Evolutionary conservation across 805 yeast genomes (phyloP).

Genomic region (Candida lessepsii): DNA sequence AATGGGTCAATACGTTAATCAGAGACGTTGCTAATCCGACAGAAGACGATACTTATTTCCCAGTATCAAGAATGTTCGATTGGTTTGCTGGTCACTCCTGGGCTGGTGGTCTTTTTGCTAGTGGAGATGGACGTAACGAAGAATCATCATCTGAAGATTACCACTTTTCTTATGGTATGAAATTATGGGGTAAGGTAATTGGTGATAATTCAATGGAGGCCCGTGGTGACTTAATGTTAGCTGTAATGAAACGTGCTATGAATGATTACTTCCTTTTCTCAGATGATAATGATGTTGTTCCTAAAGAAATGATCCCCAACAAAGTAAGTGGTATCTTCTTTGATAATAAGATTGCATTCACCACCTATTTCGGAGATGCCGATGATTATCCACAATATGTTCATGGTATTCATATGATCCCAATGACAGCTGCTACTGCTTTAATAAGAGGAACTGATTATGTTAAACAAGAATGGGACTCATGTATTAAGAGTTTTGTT

Average conservation of each 20-base stretch:
- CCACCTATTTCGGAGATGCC: slow-evolving; percentile 66
- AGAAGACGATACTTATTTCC: slow-evolving; percentile 56
- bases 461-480: slow-evolving; percentile 63
- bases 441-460: slow-evolving; percentile 53
- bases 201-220: slow-evolving; percentile 55
- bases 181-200: slow-evolving; percentile 63
- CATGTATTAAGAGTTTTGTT: slow-evolving; percentile 45
- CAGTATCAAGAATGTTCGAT: slow-evolving; percentile 70
- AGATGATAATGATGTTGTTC: slow-evolving; percentile 54
- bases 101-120: slow-evolving; percentile 69
- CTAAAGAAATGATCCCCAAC: slow-evolving; percentile 52
- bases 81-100: slow-evolving; percentile 79
- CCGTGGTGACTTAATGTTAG: slow-evolving; percentile 61
- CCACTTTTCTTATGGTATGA: slow-evolving; percentile 66
- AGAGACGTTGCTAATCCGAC: slow-evolving; percentile 71
- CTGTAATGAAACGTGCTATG: slow-evolving; percentile 54
- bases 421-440: slow-evolving; percentile 68
- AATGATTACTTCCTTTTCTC: slow-evolving; percentile 52
- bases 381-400: slow-evolving; percentile 50
- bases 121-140: slow-evolving; percentile 75
- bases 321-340: slow-evolving; percentile 71
- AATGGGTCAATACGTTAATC: slow-evolving; percentile 59
- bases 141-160: slow-evolving; percentile 76
- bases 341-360: slow-evolving; percentile 69
- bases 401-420: slow-evolving; percentile 78